Evolutionary conservation across 768 basidiomycete genomes (phyloP), one percentile per base, ranked within the genome.

Genomic region (Lactarius hatsudake): DNA sequence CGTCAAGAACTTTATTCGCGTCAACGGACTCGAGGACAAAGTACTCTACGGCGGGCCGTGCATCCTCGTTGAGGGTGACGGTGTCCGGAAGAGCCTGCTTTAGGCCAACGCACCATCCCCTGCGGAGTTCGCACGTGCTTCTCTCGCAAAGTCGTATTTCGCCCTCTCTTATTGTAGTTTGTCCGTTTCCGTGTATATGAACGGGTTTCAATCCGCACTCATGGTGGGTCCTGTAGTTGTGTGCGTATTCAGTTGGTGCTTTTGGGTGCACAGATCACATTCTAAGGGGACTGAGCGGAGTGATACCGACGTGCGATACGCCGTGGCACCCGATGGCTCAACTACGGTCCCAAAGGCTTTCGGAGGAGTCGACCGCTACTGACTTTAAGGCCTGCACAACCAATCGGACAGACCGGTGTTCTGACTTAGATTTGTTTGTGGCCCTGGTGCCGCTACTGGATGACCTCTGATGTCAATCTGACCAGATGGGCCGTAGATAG

Each of bases 41-140:
- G 90, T 91, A n/a, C 83, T 96, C 59, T 86, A 84, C 74, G 89
- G 90, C 32, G 94, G 94, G 12, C 88, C 91, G 12, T 96, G 94
- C 74, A 82, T 96, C 45, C 83, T 96, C 60, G 86, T 87, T 20
- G 82, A 88, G 66, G 94, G 94, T 5, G 92, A 92, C 70, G 79
- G 77, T 23, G 78, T 89, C 36, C 67, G 62, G 62, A 72, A 54
- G 30, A 66, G 68, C 62, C 53, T 64, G 48, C 61, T 69, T 20
- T 69, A 67, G 48, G 38, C 42, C 8, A 20, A 48, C 9, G 32
- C 23, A 48, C 56, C 10, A 20, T 32, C 28, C 2, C 4, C 32
- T 12, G 43, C 23, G 17, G 12, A 15, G 28, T 40, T 43, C 20
- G 36, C 40, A 26, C 42, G 30, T 38, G 20, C 15, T 7, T 30